Evolutionary conservation across 2,329 filamentous ascomycete species (phyloP), one percentile per base, ranked within the genome.

Genomic region (Fusarium circinatum): DNA sequence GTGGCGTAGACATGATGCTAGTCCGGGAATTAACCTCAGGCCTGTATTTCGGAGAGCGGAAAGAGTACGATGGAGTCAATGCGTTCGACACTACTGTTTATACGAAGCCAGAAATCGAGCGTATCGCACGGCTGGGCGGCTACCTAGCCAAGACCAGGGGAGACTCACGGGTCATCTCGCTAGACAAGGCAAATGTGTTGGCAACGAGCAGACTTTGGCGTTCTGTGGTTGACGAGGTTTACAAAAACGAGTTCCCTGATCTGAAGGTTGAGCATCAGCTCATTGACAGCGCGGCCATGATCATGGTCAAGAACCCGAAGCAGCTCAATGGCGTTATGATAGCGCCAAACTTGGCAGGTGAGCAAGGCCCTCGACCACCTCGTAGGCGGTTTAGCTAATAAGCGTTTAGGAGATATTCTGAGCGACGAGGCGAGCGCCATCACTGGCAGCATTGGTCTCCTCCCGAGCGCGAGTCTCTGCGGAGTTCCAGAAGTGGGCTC

Each of bases 131-230:
- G 44, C 88, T 98, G 47, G 95, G 92, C 5, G 96, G 91, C 11
- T 90, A 92, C 84, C 87, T 98, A 32, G 96, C 96, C 7, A 87
- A 95, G 60, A 91, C 92, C 56, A 89, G 92, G 76, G 87, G 92
- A 3, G 87, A 92, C 42, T 92, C 92, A 62, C 77, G 71, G 61
- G 94, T 98, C 52, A 94, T 91, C 92, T 94, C 90, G 80, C 85
- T 98, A 79, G 96, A 98, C 85, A 98, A 98, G 90, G 96, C 96
- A 63, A 98, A 98, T 80, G 96, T 98, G 57, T 89, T 98, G 74
- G 96, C 96, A 4, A 98, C 95, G 20, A 94, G 91, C 80, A 87
- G 96, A 47, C 86, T 98, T 78, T 98, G 96, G 96, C 89, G 96
- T 70, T 95, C 93, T 86, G 93, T 93, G 5, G 93, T 98, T 48